Evolutionary conservation across 176 grass and related monocot species (phyloP).

Genomic region (Chloris gayana): DNA sequence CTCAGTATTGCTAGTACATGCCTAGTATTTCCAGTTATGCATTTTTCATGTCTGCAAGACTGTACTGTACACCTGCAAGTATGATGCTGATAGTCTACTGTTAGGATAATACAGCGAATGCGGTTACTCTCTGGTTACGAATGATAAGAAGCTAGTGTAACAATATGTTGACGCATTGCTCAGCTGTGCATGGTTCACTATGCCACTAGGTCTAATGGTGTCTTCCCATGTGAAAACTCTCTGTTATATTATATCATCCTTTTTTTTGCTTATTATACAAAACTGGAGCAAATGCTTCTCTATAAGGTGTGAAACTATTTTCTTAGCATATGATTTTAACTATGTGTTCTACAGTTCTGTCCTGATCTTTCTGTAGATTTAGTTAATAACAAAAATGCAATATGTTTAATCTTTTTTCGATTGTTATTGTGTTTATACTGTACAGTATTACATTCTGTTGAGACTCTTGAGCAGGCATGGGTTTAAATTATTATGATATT

Average conservation of each 20-base stretch:
- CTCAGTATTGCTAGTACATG: conserved; percentile 6
- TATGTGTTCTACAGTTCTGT: background rate
- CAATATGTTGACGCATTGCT: background rate
- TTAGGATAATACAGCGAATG: background rate
- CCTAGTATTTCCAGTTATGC: background rate
- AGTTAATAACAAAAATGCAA: background rate
- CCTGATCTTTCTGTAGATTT: background rate
- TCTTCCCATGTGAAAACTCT: background rate
- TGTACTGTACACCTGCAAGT: background rate
- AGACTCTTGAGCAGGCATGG: background rate
- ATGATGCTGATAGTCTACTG: background rate
- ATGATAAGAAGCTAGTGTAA: background rate
- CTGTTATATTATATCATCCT: background rate
- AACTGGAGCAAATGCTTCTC: background rate
- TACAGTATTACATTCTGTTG: conserved; percentile 3
- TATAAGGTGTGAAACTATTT: background rate
- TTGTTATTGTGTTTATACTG: conserved; percentile 15
- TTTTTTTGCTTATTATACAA: background rate
- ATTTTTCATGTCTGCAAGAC: background rate
- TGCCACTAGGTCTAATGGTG: background rate
- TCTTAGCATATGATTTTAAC: background rate
- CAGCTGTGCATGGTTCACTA: background rate
- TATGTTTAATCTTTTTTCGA: background rate
- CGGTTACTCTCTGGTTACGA: background rate
- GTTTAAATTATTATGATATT: background rate